Percentiles rank a stretch among this genome's conserved stretches.
These are phyloP conservation scores for Sarocladium brachiariae DNA, from an alignment of 2,329 filamentous ascomycete species.

Conservation along the genomic window DNA sequence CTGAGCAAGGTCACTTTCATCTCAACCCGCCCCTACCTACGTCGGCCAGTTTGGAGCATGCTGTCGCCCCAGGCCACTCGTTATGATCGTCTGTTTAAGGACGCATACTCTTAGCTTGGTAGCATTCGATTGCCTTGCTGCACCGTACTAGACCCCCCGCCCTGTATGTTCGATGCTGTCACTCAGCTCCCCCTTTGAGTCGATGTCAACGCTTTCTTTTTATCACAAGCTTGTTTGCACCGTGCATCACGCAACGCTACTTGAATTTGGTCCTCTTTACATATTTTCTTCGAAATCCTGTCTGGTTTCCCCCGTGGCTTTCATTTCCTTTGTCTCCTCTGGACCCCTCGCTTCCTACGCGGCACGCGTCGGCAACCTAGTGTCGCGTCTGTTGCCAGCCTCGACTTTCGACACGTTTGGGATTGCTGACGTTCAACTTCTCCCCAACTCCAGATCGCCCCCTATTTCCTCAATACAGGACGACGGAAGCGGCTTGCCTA, in stretches of 20 bases:
- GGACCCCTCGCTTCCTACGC: too few relatives aligned
- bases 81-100: background rate
- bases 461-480: background rate
- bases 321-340: too few relatives aligned
- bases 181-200: background rate
- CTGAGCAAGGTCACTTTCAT: conserved; percentile 4
- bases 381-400: too few relatives aligned
- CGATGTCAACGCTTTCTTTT: background rate
- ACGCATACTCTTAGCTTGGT: too few relatives aligned
- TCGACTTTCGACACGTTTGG: background rate
- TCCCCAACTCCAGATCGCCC: background rate
- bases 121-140: background rate
- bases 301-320: too few relatives aligned
- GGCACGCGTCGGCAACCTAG: too few relatives aligned
- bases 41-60: background rate
- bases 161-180: background rate
- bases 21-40: background rate
- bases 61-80: background rate
- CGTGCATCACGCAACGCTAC: background rate
- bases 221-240: background rate
- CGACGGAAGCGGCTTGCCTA: background rate
- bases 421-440: background rate
- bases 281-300: too few relatives aligned
- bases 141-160: conserved; percentile 1
- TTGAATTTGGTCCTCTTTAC: background rate